These are phyloP conservation scores for Diaporthe vexans DNA, from an alignment of 2,329 filamentous ascomycete genomes.

Conservation along the genomic window DNA sequence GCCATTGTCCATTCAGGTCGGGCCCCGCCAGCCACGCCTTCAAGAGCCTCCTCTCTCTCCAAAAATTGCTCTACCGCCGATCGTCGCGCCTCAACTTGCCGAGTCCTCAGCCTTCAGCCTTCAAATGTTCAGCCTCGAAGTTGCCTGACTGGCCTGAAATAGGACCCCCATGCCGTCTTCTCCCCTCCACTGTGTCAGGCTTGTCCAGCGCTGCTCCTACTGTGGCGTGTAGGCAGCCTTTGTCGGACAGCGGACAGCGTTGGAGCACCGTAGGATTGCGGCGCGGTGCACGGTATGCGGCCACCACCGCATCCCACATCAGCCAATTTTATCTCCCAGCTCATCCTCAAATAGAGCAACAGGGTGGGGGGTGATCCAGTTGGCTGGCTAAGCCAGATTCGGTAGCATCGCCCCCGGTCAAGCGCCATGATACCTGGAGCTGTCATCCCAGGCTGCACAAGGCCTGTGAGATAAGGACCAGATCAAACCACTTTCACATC, in stretches of 20 bases:
- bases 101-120: neutral
- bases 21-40: slow-evolving; percentile 19
- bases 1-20: neutral
- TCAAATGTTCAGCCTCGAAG: slow-evolving; percentile 10
- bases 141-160: neutral
- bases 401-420: slow-evolving; percentile 23
- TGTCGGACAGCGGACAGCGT: neutral
- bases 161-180: neutral
- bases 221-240: slow-evolving; percentile 11
- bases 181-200: neutral
- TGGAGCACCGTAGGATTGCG: slow-evolving; percentile 31
- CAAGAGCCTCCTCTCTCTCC: slow-evolving; percentile 30
- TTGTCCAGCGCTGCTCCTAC: neutral
- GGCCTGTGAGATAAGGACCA: slow-evolving; percentile 6
- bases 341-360: slow-evolving; percentile 23
- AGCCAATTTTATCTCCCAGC: slow-evolving; percentile 34
- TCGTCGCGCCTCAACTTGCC: slow-evolving; percentile 8
- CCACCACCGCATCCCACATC: slow-evolving; percentile 31
- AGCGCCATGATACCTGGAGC: slow-evolving; percentile 3
- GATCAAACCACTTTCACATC: slow-evolving; percentile 15
- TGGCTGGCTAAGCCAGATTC: slow-evolving; percentile 20
- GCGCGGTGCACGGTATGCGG: slow-evolving; percentile 31
- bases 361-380: neutral
- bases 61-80: neutral
- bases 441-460: slow-evolving; percentile 15